Percentiles rank a stretch among this genome's conserved stretches.
These are phyloP conservation scores for Pilatotrama ljubarskyi DNA, from an alignment of 768 basidiomycete species.

Conservation along the genomic window DNA sequence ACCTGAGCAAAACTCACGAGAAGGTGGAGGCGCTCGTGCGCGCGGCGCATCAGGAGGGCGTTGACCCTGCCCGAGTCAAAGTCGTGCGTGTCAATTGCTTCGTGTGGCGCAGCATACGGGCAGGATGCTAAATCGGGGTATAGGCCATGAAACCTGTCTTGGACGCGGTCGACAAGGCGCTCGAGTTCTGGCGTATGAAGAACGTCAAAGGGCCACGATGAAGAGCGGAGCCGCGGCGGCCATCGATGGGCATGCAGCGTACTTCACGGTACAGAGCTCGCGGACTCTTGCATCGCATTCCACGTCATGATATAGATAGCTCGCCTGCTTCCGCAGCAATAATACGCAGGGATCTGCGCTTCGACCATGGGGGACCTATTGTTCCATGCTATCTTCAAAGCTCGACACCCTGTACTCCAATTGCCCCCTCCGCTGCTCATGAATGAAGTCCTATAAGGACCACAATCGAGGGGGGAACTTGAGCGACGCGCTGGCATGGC, in stretches of 20 bases:
- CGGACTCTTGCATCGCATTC: constrained; percentile 15
- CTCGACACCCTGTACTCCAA: neutral
- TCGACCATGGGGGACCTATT: neutral
- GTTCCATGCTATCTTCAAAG: no score
- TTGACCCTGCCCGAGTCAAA: constrained; percentile 63
- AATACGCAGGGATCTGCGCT: neutral
- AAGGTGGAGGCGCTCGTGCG: constrained; percentile 80
- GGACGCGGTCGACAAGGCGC: constrained; percentile 71
- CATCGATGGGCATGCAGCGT: neutral
- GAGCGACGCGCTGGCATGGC: neutral
- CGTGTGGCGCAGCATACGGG: neutral
- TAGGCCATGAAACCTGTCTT: constrained; percentile 79
- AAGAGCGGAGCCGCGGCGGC: neutral
- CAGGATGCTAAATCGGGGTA: neutral
- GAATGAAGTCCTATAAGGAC: no score
- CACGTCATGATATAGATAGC: constrained; percentile 3
- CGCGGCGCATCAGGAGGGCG: constrained; percentile 55
- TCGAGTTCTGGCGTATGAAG: constrained; percentile 46
- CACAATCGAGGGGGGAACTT: no score
- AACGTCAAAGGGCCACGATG: constrained; percentile 21
- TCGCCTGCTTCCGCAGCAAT: constrained; percentile 4
- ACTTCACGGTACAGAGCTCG: neutral
- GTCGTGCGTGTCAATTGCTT: constrained; percentile 48
- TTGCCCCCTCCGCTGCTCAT: no score
- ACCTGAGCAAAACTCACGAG: constrained; percentile 75